Conservation (phyloP, 2,329 filamentous ascomycete genomes). For the Cordyceps cicadae region DNA sequence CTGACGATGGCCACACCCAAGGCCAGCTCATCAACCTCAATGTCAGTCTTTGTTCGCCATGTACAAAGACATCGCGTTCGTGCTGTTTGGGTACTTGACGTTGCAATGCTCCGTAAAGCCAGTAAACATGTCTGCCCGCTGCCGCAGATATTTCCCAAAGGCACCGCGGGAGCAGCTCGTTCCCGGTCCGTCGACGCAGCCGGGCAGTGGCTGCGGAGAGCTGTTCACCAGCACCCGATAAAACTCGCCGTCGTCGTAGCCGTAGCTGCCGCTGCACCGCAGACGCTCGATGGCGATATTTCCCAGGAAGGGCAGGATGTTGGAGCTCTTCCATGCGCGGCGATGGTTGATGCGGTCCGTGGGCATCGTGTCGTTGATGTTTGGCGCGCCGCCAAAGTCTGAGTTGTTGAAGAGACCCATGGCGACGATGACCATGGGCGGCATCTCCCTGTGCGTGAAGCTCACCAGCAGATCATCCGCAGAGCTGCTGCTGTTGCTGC, state of each 20-base stretch:
- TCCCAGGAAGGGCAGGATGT: conserved; percentile 55
- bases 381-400: conserved; percentile 39
- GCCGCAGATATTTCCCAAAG: conserved; percentile 31
- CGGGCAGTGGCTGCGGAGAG: conserved; percentile 32
- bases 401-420: conserved; percentile 65
- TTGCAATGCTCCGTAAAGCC: conserved; percentile 34
- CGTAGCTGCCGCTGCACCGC: conserved; percentile 48
- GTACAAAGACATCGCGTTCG: conserved; percentile 28
- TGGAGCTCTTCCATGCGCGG: conserved; percentile 54
- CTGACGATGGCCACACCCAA: too few species aligned
- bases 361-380: conserved; percentile 57
- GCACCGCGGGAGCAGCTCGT: conserved; percentile 33
- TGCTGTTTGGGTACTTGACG: conserved; percentile 23
- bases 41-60: too few species aligned
- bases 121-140: conserved; percentile 28
- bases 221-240: conserved; percentile 38
- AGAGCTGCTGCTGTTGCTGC: not conserved
- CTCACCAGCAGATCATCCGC: conserved; percentile 55
- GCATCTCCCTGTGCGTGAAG: conserved; percentile 62
- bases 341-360: conserved; percentile 52
- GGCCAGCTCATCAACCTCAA: too few species aligned
- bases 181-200: conserved; percentile 35
- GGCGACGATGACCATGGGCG: conserved; percentile 57
- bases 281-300: conserved; percentile 60
- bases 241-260: conserved; percentile 44